Percentiles rank a stretch among this genome's conserved stretches.
These are phyloP conservation scores for Austroboletus olivaceoglutinosus DNA, from an alignment of 1,284 basidiomycete genomes.

Conservation along the genomic window DNA sequence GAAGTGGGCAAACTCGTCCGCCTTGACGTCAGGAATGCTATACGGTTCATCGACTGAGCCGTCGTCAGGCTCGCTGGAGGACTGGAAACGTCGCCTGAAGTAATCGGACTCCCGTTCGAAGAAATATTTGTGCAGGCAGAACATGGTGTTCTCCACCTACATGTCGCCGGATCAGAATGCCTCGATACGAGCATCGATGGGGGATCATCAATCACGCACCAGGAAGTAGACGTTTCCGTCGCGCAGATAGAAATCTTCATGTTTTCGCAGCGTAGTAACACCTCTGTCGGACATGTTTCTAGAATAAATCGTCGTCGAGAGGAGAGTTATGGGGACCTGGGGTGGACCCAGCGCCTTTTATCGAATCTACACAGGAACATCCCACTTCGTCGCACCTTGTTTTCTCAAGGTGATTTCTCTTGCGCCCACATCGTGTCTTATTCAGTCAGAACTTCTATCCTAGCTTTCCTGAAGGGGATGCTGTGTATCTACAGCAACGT, in stretches of 20 bases:
- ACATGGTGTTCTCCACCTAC: conserved; percentile 49
- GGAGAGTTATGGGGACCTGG: background rate
- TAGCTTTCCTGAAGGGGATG: background rate
- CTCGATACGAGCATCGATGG: background rate
- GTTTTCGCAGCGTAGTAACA: background rate
- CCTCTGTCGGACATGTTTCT: conserved; percentile 16
- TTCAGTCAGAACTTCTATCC: conserved; percentile 2
- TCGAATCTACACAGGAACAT: conserved; percentile 1
- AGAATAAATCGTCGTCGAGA: background rate
- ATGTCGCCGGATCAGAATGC: background rate
- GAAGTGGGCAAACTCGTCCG: conserved; percentile 55
- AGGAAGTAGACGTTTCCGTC: conserved; percentile 23
- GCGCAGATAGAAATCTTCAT: conserved; percentile 16
- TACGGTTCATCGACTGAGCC: conserved; percentile 37
- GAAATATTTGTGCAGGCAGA: conserved; percentile 62
- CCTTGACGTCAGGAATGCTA: conserved; percentile 34
- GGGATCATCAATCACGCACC: conserved; percentile 9
- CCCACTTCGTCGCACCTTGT: conserved; percentile 7
- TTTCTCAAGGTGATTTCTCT: conserved; percentile 14
- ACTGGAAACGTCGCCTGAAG: conserved; percentile 39
- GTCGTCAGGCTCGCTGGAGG: conserved; percentile 33
- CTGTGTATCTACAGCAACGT: conserved; percentile 22
- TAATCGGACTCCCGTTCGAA: conserved; percentile 60
- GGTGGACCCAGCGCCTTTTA: conserved; percentile 12
- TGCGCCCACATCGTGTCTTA: conserved; percentile 7